Percentiles rank a stretch among this genome's conserved stretches.
These are phyloP conservation scores for Sphagnum tenellum DNA, from an alignment of 225 moss, liverwort and hornwort genomes.

Conservation along the genomic window DNA sequence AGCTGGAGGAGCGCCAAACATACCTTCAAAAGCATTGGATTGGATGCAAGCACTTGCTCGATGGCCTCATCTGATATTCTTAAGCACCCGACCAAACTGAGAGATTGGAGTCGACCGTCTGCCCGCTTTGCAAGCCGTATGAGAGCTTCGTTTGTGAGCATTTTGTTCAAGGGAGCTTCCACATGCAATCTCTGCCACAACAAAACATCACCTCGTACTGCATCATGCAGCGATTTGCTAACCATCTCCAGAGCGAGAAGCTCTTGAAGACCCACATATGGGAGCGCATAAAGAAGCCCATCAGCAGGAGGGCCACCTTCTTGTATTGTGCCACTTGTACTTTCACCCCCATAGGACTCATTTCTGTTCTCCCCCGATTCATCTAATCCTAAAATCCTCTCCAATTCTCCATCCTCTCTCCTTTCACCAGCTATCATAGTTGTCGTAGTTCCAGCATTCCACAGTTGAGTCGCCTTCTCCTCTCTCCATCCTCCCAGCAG, in stretches of 20 bases:
- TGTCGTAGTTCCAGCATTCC: no score
- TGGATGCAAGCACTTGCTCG: slow-evolving; percentile 27
- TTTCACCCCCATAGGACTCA: not conserved
- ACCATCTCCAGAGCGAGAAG: slow-evolving; percentile 47
- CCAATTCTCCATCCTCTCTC: no score
- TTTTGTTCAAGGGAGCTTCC: slow-evolving; percentile 33
- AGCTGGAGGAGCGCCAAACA: not conserved
- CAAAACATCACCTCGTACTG: slow-evolving; percentile 38
- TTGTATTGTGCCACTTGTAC: not conserved
- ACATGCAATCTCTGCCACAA: slow-evolving; percentile 58
- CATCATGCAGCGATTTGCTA: slow-evolving; percentile 39
- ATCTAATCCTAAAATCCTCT: no score
- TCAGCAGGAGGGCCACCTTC: slow-evolving; percentile 29
- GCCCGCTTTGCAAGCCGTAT: slow-evolving; percentile 35
- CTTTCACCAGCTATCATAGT: no score
- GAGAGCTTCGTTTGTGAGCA: slow-evolving; percentile 39
- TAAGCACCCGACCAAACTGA: slow-evolving; percentile 31
- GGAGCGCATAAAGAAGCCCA: slow-evolving; percentile 55
- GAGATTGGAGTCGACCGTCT: slow-evolving; percentile 33
- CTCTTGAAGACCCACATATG: slow-evolving; percentile 46
- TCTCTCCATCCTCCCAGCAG: no score
- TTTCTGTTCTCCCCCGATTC: slow-evolving; percentile 2
- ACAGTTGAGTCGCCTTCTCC: no score
- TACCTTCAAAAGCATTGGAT: slow-evolving; percentile 65
- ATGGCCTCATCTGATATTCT: slow-evolving; percentile 28